phyloP scores from a whole-genome alignment of 2,329 filamentous ascomycete species.

The Ceratocystis alfenasii region DNA sequence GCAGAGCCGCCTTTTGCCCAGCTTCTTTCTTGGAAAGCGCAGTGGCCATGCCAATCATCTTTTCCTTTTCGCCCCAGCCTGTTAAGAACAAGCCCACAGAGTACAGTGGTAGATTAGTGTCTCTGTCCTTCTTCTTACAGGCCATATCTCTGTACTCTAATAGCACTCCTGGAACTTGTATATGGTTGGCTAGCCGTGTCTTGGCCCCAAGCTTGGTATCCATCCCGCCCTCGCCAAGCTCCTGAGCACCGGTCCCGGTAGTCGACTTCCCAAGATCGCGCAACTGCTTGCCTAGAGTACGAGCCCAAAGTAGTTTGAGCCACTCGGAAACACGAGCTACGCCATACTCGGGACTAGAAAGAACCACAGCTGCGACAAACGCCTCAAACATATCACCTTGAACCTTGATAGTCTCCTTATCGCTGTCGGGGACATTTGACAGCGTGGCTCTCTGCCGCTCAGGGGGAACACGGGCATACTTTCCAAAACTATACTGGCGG shows the following conservation, averaged over 20 bases:
- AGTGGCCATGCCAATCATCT: conserved; percentile 50
- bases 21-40: conserved; percentile 59
- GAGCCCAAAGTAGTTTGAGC: conserved; percentile 64
- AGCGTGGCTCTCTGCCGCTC: conserved; percentile 19
- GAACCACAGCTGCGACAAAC: conserved; percentile 68
- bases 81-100: conserved; percentile 53
- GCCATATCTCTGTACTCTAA: conserved; percentile 49
- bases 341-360: conserved; percentile 54
- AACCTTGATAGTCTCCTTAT: conserved; percentile 55
- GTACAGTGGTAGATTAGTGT: conserved; percentile 44
- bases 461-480: conserved; percentile 46
- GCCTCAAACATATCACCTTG: conserved; percentile 83
- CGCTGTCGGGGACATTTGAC: conserved; percentile 32
- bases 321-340: conserved; percentile 51
- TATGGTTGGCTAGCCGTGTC: conserved; percentile 37
- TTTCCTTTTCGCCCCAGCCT: conserved; percentile 54
- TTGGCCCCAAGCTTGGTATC: conserved; percentile 33
- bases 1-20: conserved; percentile 51
- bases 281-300: conserved; percentile 47
- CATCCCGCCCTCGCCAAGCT: conserved; percentile 23
- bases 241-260: conserved; percentile 28
- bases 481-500: conserved; percentile 56
- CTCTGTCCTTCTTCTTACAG: conserved; percentile 42
- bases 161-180: conserved; percentile 46
- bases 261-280: conserved; percentile 23